These are phyloP conservation scores for Usnea hakonensis DNA, from an alignment of 495 filamentous ascomycete genomes.

Conservation along the genomic window DNA sequence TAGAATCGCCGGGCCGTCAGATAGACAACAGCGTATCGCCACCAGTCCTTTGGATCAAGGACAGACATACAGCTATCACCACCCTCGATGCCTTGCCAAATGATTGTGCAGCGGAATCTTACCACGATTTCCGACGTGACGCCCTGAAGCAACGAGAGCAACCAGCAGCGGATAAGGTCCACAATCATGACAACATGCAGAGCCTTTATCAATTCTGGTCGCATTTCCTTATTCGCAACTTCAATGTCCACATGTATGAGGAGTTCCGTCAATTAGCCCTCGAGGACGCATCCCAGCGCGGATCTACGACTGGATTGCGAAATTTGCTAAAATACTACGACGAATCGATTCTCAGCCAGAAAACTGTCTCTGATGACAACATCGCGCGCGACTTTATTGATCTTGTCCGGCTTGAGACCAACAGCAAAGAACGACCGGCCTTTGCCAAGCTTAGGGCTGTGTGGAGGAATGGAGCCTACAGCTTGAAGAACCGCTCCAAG, in stretches of 20 bases:
- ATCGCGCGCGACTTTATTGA: conserved; percentile 48
- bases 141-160: conserved; percentile 50
- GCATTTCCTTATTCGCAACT: conserved; percentile 65
- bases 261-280: conserved; percentile 67
- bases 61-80: conserved; percentile 29
- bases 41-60: conserved; percentile 42
- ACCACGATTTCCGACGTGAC: conserved; percentile 46
- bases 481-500: conserved; percentile 49
- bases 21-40: conserved; percentile 19
- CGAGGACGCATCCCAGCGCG: conserved; percentile 51
- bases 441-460: conserved; percentile 44
- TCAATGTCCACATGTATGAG: conserved; percentile 71
- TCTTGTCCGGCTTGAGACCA: conserved; percentile 39
- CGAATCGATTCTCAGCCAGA: conserved; percentile 42
- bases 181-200: conserved; percentile 49
- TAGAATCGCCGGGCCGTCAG: conserved; percentile 15
- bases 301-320: conserved; percentile 44
- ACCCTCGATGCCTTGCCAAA: conserved; percentile 31
- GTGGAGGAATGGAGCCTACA: conserved; percentile 48
- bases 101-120: conserved; percentile 46
- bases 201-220: conserved; percentile 73
- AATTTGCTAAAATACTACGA: conserved; percentile 54
- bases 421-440: conserved; percentile 32
- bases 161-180: conserved; percentile 38
- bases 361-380: conserved; percentile 37